phyloP scores from a whole-genome alignment of 176 grass and related monocot genomes.

The Ananas comosus region DNA sequence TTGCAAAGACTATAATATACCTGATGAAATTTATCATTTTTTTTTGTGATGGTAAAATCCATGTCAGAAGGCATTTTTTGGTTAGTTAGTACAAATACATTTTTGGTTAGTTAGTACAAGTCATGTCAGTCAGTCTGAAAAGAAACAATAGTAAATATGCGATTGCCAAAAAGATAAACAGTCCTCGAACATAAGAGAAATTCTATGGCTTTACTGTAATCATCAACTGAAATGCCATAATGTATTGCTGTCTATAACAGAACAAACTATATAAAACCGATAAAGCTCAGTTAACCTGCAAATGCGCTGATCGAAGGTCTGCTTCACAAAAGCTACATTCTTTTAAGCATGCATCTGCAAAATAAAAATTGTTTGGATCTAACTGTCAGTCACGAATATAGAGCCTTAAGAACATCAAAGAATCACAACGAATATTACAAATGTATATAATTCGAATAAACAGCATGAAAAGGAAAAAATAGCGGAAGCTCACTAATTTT shows the following conservation, averaged over 20 bases:
- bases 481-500: background rate
- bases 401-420: no score
- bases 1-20: no score
- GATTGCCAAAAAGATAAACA: no score
- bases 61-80: no score
- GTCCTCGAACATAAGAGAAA: no score
- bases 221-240: constrained; percentile 13
- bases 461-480: background rate
- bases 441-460: background rate
- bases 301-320: constrained; percentile 77
- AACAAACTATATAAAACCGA: background rate
- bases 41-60: no score
- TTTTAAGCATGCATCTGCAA: constrained; percentile 65
- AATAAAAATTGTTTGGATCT: background rate
- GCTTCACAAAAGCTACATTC: constrained; percentile 60
- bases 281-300: constrained; percentile 47
- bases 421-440: background rate
- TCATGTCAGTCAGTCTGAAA: no score
- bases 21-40: no score
- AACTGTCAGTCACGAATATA: no score
- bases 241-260: constrained; percentile 4
- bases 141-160: no score
- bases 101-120: no score
- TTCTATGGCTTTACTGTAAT: background rate
- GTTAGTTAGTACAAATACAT: no score